Base-by-base conservation (phyloP, 2,329 filamentous ascomycete genomes). In the Cercospora sesami region DNA sequence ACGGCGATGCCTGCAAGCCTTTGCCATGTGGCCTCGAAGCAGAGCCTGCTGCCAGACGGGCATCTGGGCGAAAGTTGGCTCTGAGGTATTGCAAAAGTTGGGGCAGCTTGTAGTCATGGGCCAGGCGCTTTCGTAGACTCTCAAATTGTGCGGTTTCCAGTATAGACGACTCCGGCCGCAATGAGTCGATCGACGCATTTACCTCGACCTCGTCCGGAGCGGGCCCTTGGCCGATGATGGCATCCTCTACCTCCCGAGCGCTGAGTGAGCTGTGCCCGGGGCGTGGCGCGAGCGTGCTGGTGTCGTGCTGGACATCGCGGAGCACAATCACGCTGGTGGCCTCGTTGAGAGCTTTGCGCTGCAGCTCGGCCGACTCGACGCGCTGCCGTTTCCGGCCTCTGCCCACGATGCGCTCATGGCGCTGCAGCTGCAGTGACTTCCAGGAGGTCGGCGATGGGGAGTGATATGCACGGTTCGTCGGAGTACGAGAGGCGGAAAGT, bases 371-470 rank as follows among this genome's bases (percentile, higher is more conserved):
- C 26, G 72, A 74, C 1, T 62, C 42, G 42, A 75, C 67, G 30
- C 73, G 72, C 61, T 76, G 75, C 53, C 73, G 69, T 33, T 69
- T 73, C 21, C 72, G 73, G 9, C 70, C 72, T 63, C 68, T 73
- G 14, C 75, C 75, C 18, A 76, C 66, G n/a, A 75, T 69, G 23
- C 71, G 70, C 5, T 71, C 73, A 42, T 42, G 36, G 16, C 36
- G 16, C 67, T 71, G 42, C 1, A 72, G 70, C 30, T 70, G 33
- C 5, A 65, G 30, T 12, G 60, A 51, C 30, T 66, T 65, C 63
- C 59, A 60, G 39, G 57, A 28, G 64, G 64, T 28, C 16, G 53
- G 45, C 10, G 45, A 7, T 6, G 36, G 36, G 16, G 36, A n/a
- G 45, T 42, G 36, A 42, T n/a, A 42, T 42, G 36, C 36, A 8